Percentiles rank a stretch among this genome's conserved stretches.
phyloP scores from a whole-genome alignment of 2,329 filamentous ascomycete species.

The Cordyceps militaris region DNA sequence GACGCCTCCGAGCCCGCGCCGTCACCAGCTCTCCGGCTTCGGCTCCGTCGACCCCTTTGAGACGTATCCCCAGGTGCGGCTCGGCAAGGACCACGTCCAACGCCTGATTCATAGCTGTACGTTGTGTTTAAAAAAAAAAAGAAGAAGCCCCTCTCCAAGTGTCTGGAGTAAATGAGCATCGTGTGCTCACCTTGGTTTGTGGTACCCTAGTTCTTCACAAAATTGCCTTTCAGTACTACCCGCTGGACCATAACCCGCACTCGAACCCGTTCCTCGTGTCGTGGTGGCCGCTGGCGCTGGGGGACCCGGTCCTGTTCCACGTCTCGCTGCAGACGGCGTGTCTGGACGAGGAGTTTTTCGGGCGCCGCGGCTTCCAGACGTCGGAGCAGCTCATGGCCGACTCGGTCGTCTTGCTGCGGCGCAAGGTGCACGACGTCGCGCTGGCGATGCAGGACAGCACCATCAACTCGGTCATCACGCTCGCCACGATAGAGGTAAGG shows the following conservation, averaged over 20 bases:
- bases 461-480: conserved; percentile 49
- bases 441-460: conserved; percentile 47
- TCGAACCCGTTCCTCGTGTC: conserved; percentile 53
- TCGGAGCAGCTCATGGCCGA: conserved; percentile 52
- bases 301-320: conserved; percentile 50
- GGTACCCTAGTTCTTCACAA: conserved; percentile 41
- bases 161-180: neutral
- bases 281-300: conserved; percentile 53
- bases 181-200: conserved; percentile 14
- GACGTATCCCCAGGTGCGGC: conserved; percentile 46
- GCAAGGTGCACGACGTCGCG: conserved; percentile 38
- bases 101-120: conserved; percentile 50
- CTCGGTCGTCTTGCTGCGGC: conserved; percentile 44
- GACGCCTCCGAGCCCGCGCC: neutral
- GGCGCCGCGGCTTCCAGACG: conserved; percentile 43
- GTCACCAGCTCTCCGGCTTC: conserved; percentile 8
- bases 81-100: conserved; percentile 44
- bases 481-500: conserved; percentile 49
- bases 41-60: conserved; percentile 45
- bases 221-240: conserved; percentile 55
- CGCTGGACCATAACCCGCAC: conserved; percentile 42
- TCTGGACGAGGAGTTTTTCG: conserved; percentile 45
- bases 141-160: neutral
- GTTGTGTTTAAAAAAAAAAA: no score
- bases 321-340: conserved; percentile 53